Conservation (phyloP, 257 asterid genomes). For the Solanum arcanum region DNA sequence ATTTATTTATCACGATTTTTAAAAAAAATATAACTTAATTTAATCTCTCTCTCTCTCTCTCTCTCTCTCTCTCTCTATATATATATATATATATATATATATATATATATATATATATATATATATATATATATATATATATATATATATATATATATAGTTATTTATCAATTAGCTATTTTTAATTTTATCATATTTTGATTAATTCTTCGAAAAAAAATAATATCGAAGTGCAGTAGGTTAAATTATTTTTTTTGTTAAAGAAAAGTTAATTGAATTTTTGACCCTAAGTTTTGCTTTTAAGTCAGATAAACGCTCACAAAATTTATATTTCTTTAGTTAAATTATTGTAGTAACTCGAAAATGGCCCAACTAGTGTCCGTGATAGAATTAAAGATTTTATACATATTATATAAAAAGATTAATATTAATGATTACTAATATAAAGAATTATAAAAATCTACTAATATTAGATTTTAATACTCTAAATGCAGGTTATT, state of each 20-base stretch:
- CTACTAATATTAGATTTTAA: neutral
- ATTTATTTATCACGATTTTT: neutral
- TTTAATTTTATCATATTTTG: neutral
- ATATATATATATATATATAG: neutral
- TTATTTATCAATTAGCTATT: neutral
- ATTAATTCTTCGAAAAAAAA: neutral
- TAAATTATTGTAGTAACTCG: neutral
- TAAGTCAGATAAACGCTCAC: neutral
- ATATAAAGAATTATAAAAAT: neutral
- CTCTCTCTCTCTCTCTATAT: neutral
- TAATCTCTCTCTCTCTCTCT: neutral
- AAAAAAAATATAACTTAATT: neutral
- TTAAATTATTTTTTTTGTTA: neutral
- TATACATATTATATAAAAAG: neutral
- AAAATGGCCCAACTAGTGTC: neutral
- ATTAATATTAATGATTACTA: neutral
- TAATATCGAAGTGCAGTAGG: neutral
- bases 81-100: neutral
- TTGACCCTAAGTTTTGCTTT: neutral
- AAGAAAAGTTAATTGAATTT: neutral
- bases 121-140: neutral
- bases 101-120: neutral
- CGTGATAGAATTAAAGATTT: too few relatives aligned
- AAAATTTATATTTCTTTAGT: neutral
- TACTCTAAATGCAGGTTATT: too few relatives aligned